Base-by-base conservation (phyloP, 163 green algal species). In the Scenedesmus sp. region DNA sequence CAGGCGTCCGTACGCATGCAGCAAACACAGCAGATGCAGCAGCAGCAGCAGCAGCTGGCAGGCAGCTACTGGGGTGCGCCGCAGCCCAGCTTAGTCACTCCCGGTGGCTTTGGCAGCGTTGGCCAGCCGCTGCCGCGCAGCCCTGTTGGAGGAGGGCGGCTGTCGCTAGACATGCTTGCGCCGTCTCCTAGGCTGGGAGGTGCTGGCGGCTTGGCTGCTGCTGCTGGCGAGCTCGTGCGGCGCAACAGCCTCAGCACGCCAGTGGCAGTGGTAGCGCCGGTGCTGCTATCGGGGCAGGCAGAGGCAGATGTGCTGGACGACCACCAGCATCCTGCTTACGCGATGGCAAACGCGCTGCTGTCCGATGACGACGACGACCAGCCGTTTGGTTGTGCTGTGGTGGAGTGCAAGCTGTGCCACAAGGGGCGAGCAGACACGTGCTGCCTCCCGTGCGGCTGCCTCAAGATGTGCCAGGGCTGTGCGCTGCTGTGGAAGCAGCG, bases 311-410 rank as follows among this genome's bases (percentile, higher is more conserved):
- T 87, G 37, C 78, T 91, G 51, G 78, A 87, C 49, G 88, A 92
- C 61, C 72, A 86, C 49, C 51, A 61, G 53, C 88, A 92, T 43
- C 88, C 88, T 3, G 88, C 88, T 5, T 92, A 89, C 40, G 81
- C 88, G 0, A 92, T 92, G 88, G 88, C 88, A 2, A 72, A 92
- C 46, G 88, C 88, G 13, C 15, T 92, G 43, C 65, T 92, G 46
- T 80, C 76, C 22, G 86, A 91, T 84, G 86, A 91, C 37, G 86
- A 80, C 16, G 51, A 91, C 53, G 86, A 86, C 15, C 61, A 44
- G 42, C 43, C 49, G 37, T 35, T 33, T 35, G 44, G 61, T 0
- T 26, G 76, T 82, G 86, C 24, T 26, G 59, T 56, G 10, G 42
- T 20, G 26, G 87, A 78, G 44, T 92, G 88, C 61, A 56, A 13